Percentiles rank a stretch among this genome's conserved stretches.
Conservation (phyloP, 257 asterid genomes). For the Solanum paucissectum region DNA sequence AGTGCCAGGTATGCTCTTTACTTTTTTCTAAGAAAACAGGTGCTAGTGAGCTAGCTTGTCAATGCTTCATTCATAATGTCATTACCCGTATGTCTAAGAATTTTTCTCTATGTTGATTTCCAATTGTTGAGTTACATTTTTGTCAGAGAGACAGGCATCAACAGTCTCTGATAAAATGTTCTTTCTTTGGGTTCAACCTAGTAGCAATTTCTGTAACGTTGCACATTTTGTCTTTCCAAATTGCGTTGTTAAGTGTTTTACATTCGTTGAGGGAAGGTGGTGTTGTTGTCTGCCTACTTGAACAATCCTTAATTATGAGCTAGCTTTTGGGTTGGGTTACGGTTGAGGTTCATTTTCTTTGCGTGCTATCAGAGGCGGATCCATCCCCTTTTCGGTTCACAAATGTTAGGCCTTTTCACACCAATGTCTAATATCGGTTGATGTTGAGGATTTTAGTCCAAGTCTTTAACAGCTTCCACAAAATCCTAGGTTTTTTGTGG, state of each 20-base stretch:
- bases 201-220: background rate
- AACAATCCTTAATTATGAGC: background rate
- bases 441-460: background rate
- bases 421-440: background rate
- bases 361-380: background rate
- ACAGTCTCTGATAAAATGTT: background rate
- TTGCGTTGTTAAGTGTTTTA: background rate
- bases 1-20: slow-evolving; percentile 35
- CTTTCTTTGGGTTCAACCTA: background rate
- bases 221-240: background rate
- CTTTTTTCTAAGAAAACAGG: background rate
- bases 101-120: background rate
- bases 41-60: background rate
- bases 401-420: background rate
- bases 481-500: background rate
- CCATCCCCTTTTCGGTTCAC: background rate
- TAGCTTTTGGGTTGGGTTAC: background rate
- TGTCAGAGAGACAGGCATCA: background rate
- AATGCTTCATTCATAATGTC: background rate
- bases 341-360: background rate
- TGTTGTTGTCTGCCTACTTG: background rate
- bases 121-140: background rate
- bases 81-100: background rate
- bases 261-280: background rate
- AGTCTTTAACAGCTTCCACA: background rate